Base-by-base conservation (phyloP, 371 early-diverging fungal species). In the Capillidium heterosporum region DNA sequence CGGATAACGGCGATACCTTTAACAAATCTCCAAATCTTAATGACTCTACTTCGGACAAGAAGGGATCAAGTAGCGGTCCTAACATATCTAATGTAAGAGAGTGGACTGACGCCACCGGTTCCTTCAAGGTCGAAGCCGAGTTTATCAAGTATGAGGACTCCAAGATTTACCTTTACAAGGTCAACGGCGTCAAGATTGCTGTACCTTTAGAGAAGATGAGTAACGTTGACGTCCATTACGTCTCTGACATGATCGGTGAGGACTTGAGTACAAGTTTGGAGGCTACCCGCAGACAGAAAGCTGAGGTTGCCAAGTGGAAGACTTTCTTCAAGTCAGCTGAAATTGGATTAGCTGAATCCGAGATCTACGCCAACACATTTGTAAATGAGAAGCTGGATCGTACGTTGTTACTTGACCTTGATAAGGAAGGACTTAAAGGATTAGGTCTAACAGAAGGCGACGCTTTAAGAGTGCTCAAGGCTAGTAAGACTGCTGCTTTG, bases 61-160 rank as follows among this genome's bases (percentile, higher is more conserved):
- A 13, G 23, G 27, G 60, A 31, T 44, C 60, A 21, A 39, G 35
- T 32, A 43, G n/a, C 28, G 60, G 59, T 59, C 46, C 60, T 24
- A 28, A 41, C 17, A n/a, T 28, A 5, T 26, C n/a, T 35, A 32
- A 28, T 24, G 32, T 88, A 26, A 78, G 96, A 43, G 80, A 77
- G 24, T 95, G 94, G 95, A 89, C 87, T 0, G 96, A 95, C 65
- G 76, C 83, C n/a, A 80, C 85, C 0, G 94, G 92, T 46, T 67
- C 85, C 1, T 93, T 90, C 72, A 87, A 79, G 54, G 92, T 92
- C 1, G 88, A 91, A 43, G 96, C 96, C 2, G 84, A 87, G 59
- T 89, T 83, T 50, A 53, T 94, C 26, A 71, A 75, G 23, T 71
- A 73, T 46, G 72, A 78, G 44, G 81, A 86, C 48, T 87, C 84